Conservation (phyloP, 2,329 filamentous ascomycete species). For the Leptodontidium sp. region DNA sequence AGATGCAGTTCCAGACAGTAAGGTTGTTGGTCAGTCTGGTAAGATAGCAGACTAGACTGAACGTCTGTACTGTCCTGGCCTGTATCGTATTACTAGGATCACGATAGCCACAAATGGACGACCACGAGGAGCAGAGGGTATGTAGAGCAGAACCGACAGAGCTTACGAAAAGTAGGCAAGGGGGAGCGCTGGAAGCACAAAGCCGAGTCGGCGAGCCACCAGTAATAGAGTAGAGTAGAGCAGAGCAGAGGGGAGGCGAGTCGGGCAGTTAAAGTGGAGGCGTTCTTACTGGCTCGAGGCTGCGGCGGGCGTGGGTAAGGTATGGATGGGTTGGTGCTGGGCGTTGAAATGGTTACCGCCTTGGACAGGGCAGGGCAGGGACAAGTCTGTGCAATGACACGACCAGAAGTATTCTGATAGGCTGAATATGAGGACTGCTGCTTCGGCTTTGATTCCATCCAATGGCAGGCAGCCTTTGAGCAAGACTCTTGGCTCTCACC, state of each 20-base stretch:
- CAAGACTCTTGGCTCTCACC: not conserved
- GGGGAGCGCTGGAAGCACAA: too few species aligned
- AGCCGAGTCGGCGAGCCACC: too few species aligned
- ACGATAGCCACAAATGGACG: not conserved
- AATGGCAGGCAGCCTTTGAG: not conserved
- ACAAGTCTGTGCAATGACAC: not conserved
- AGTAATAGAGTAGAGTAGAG: too few species aligned
- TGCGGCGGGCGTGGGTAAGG: not conserved
- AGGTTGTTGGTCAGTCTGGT: not conserved
- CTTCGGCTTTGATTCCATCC: not conserved
- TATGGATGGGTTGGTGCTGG: not conserved
- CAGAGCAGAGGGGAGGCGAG: too few species aligned
- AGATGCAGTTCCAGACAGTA: not conserved
- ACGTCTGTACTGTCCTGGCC: not conserved
- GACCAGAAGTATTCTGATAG: not conserved
- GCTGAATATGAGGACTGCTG: not conserved
- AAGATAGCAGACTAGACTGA: not conserved
- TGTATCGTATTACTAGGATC: slow-evolving; percentile 7
- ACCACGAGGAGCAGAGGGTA: not conserved
- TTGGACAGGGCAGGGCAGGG: not conserved
- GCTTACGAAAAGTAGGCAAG: too few species aligned
- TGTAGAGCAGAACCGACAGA: too few species aligned
- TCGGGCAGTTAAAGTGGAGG: not conserved
- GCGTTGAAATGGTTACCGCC: not conserved
- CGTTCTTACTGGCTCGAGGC: slow-evolving; percentile 3